Evolutionary conservation across 148 eudicot species (phyloP), one percentile per base, ranked within the genome.

Genomic region (Rhododendron kiyosumense): DNA sequence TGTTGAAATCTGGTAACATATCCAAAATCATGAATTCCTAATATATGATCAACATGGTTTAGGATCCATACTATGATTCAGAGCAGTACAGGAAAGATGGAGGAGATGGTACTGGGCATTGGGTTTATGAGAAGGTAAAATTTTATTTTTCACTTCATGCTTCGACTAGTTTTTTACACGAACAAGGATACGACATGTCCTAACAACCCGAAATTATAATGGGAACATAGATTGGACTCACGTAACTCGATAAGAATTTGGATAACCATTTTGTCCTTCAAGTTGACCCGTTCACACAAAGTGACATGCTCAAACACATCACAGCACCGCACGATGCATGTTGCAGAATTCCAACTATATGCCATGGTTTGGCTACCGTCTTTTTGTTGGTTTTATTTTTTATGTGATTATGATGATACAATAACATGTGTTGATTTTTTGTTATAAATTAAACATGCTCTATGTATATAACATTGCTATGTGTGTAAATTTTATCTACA

Each of bases 21-120:
- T 59, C 8, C 67, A 48, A 63, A 61, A 61, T 82, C 7, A 1
- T 8, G 69, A 52, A 52, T 52, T 10, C 22, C 79, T 85, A 9
- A 65, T 48, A 11, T 5, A 49, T 14, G 5, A 49, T 45, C 14
- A 57, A 15, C 41, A 30, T 41, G 45, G 79, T 74, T 81, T 88
- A 95, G 98, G 98, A 95, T 91, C 98, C 98, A 51, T 94, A 84
- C 85, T 95, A 95, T 85, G 98, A 95, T 85, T 95, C 98, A 32
- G 96, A 95, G 81, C 57, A 77, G 12, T 95, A 95, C 84, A 91
- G 96, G 67, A 90, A 89, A 85, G 96, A 95, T 86, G 98, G 98
- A 90, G 98, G 98, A 87, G 98, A 95, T 85, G 98, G 98, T 67
- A 92, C 93, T 2, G 98, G 98, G 12, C 91, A 94, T 81, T 95